phyloP scores from a whole-genome alignment of 768 basidiomycete species.

The Epithele typhae region DNA sequence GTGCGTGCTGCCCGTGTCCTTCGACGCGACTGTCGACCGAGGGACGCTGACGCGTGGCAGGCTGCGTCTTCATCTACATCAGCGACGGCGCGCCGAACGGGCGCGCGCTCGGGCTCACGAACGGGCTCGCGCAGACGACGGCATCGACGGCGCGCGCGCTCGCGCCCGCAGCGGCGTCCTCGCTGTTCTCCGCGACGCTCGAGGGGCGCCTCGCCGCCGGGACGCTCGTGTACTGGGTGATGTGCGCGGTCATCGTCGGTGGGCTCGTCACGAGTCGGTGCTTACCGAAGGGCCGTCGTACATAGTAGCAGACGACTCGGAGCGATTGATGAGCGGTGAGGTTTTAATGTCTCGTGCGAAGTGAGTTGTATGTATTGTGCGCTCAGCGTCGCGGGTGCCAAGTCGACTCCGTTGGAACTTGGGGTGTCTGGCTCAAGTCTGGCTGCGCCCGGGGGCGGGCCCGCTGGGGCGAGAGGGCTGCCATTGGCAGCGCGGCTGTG shows the following conservation, averaged over 20 bases:
- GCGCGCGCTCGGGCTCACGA: constrained; percentile 41
- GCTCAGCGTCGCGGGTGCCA: too few relatives aligned
- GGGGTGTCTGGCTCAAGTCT: too few relatives aligned
- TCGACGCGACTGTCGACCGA: neutral
- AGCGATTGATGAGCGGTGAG: too few relatives aligned
- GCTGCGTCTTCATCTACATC: constrained; percentile 27
- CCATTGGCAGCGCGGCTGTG: too few relatives aligned
- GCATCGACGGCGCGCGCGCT: constrained; percentile 42
- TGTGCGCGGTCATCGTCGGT: constrained; percentile 5
- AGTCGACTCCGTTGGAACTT: too few relatives aligned
- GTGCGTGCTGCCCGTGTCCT: constrained; percentile 17
- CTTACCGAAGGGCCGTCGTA: too few relatives aligned
- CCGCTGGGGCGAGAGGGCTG: too few relatives aligned
- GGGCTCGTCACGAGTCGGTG: constrained; percentile 41
- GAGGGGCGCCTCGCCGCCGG: constrained; percentile 39
- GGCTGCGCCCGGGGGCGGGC: too few relatives aligned
- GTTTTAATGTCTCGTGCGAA: too few relatives aligned
- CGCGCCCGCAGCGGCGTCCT: constrained; percentile 48
- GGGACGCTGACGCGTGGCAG: neutral
- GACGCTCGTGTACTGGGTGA: constrained; percentile 31
- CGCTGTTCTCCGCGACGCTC: constrained; percentile 46
- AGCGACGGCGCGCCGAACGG: constrained; percentile 22
- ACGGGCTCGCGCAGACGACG: constrained; percentile 50
- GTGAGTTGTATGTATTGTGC: too few relatives aligned
- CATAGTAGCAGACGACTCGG: too few relatives aligned